phyloP scores from a whole-genome alignment of 805 yeast species.

The Lachancea dasiensis region DNA sequence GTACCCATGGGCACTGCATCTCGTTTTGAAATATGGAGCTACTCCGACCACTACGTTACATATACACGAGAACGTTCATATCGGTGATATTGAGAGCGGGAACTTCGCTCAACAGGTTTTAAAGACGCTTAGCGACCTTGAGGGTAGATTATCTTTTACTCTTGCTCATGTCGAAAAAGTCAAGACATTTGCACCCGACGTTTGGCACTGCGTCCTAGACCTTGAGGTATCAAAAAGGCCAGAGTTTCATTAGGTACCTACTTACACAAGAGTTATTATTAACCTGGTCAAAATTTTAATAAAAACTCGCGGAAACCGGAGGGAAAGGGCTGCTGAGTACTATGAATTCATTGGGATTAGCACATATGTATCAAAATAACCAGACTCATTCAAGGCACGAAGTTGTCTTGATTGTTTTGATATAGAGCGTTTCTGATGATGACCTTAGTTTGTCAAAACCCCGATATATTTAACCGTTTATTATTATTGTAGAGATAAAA shows the following conservation, averaged over 20 bases:
- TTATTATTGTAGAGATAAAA: too few relatives aligned
- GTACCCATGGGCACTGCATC: slow-evolving; percentile 45
- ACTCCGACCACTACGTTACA: slow-evolving; percentile 39
- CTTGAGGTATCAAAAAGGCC: too few relatives aligned
- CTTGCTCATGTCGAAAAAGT: slow-evolving; percentile 50
- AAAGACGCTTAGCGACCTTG: slow-evolving; percentile 4
- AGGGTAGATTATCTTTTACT: slow-evolving; percentile 8
- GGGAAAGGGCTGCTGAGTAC: too few relatives aligned
- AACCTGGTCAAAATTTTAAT: background rate
- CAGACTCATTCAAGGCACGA: too few relatives aligned
- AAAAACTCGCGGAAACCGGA: too few relatives aligned
- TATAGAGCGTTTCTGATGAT: too few relatives aligned
- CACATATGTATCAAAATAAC: too few relatives aligned
- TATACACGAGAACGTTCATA: slow-evolving; percentile 69
- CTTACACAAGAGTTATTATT: background rate
- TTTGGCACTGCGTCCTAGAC: slow-evolving; percentile 69
- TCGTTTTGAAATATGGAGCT: slow-evolving; percentile 9
- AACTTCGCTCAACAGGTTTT: slow-evolving; percentile 12
- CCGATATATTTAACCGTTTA: too few relatives aligned
- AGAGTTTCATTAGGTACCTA: too few relatives aligned
- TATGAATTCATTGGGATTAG: too few relatives aligned
- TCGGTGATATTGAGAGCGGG: slow-evolving; percentile 33
- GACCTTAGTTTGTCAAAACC: too few relatives aligned
- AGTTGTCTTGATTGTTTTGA: too few relatives aligned
- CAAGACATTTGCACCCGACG: slow-evolving; percentile 83